These are phyloP conservation scores for Mrakiaceae sp. DNA, from an alignment of 1,284 basidiomycete species.

Conservation along the genomic window DNA sequence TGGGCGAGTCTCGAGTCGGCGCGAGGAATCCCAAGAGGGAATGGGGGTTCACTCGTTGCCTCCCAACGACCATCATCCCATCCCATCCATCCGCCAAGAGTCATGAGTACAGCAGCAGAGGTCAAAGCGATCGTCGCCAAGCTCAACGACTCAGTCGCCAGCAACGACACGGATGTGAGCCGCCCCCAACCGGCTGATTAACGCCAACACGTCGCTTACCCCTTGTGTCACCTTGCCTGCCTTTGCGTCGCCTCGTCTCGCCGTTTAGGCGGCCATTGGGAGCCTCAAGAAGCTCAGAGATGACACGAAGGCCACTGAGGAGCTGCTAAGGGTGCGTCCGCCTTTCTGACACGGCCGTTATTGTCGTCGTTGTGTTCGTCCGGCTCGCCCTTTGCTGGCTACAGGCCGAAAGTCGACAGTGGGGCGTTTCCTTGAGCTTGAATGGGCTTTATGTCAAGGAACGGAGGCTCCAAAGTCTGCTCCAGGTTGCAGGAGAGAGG, in stretches of 20 bases:
- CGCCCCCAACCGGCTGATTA: slow-evolving; percentile 28
- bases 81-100: not conserved
- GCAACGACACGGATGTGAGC: slow-evolving; percentile 45
- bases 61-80: not conserved
- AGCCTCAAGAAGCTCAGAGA: slow-evolving; percentile 55
- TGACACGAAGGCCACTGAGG: slow-evolving; percentile 57
- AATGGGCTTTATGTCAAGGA: too few relatives aligned
- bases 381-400: too few relatives aligned
- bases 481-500: too few relatives aligned
- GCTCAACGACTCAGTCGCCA: slow-evolving; percentile 50
- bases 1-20: not conserved
- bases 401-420: too few relatives aligned
- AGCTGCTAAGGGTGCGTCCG: slow-evolving; percentile 66
- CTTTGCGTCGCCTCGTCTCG: too few relatives aligned
- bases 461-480: too few relatives aligned
- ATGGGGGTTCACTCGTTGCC: not conserved
- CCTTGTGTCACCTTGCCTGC: too few relatives aligned
- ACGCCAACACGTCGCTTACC: too few relatives aligned
- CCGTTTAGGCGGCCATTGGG: slow-evolving; percentile 52
- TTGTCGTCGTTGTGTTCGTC: not conserved
- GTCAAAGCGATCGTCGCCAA: slow-evolving; percentile 68
- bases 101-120: slow-evolving; percentile 38
- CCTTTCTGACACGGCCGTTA: slow-evolving; percentile 20
- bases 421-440: too few relatives aligned
- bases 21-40: not conserved